Conservation (phyloP, 1,139 yeast genomes). For the Hansenula anomala region DNA sequence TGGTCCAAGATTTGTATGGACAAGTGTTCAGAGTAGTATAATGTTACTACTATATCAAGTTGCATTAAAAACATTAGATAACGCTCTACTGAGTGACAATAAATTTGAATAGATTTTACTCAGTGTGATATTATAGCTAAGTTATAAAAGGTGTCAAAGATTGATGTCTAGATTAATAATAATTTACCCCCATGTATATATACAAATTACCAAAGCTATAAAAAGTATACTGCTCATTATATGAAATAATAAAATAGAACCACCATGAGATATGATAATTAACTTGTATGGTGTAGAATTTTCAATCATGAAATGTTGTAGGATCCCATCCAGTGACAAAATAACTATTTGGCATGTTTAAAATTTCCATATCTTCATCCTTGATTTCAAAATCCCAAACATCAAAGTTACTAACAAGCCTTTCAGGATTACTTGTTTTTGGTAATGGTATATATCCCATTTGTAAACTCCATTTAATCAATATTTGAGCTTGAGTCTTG, state of each 20-base stretch:
- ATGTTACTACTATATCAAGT: slow-evolving; percentile 85
- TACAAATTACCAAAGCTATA: no score
- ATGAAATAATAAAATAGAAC: no score
- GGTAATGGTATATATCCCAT: slow-evolving; percentile 71
- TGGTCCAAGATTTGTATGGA: slow-evolving; percentile 96
- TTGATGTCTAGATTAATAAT: no score
- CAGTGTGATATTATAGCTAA: no score
- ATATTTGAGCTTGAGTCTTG: slow-evolving; percentile 36
- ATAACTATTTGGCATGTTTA: neutral
- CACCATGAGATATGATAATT: no score
- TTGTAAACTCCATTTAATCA: slow-evolving; percentile 48
- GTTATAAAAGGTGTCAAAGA: no score
- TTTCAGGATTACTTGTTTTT: slow-evolving; percentile 49
- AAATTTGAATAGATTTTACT: slow-evolving; percentile 1
- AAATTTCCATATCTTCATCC: neutral
- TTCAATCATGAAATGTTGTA: neutral
- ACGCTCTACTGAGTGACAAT: slow-evolving; percentile 1
- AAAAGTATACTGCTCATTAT: no score
- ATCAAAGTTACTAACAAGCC: slow-evolving; percentile 42
- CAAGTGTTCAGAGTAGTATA: slow-evolving; percentile 90
- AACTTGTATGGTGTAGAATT: no score
- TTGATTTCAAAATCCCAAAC: slow-evolving; percentile 45
- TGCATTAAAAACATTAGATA: slow-evolving; percentile 27
- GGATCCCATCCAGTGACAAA: neutral
- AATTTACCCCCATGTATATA: no score